phyloP scores from a whole-genome alignment of 768 basidiomycete species.

The Termitomyces sp. region DNA sequence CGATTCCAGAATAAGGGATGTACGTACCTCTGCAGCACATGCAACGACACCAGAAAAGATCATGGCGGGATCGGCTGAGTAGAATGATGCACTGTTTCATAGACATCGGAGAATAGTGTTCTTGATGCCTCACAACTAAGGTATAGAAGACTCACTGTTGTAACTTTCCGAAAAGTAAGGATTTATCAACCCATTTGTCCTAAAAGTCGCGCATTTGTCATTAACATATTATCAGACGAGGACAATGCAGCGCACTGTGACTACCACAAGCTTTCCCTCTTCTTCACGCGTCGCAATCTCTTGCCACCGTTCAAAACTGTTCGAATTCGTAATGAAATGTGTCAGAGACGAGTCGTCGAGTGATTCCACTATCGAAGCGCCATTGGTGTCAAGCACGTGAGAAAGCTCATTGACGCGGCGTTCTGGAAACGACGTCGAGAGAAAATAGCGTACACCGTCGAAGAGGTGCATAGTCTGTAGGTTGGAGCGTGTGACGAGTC shows the following conservation, averaged over 20 bases:
- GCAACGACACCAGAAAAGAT: slow-evolving; percentile 83
- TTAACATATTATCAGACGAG: neutral
- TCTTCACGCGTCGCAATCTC: slow-evolving; percentile 22
- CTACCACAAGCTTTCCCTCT: slow-evolving; percentile 23
- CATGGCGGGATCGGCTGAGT: slow-evolving; percentile 71
- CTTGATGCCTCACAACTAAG: neutral
- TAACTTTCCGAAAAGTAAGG: slow-evolving; percentile 47
- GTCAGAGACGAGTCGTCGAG: slow-evolving; percentile 34
- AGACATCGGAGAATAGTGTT: neutral
- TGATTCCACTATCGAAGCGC: slow-evolving; percentile 30
- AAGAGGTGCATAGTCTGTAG: slow-evolving; percentile 24
- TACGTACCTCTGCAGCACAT: slow-evolving; percentile 58
- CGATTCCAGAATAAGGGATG: neutral
- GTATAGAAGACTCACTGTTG: slow-evolving; percentile 42
- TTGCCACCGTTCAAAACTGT: slow-evolving; percentile 51
- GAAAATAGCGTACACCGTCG: slow-evolving; percentile 35
- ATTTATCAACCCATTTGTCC: slow-evolving; percentile 70
- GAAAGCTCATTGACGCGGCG: slow-evolving; percentile 38
- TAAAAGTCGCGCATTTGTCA: slow-evolving; percentile 17
- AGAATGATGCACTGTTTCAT: slow-evolving; percentile 43
- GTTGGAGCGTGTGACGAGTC: slow-evolving; percentile 6
- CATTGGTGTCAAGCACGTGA: slow-evolving; percentile 45
- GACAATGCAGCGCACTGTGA: slow-evolving; percentile 26
- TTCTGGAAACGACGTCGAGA: slow-evolving; percentile 44
- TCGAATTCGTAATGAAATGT: slow-evolving; percentile 53